Evolutionary conservation across 495 filamentous ascomycete genomes (phyloP), one percentile per base, ranked within the genome.

Genomic region (Aspergillus panamensis): DNA sequence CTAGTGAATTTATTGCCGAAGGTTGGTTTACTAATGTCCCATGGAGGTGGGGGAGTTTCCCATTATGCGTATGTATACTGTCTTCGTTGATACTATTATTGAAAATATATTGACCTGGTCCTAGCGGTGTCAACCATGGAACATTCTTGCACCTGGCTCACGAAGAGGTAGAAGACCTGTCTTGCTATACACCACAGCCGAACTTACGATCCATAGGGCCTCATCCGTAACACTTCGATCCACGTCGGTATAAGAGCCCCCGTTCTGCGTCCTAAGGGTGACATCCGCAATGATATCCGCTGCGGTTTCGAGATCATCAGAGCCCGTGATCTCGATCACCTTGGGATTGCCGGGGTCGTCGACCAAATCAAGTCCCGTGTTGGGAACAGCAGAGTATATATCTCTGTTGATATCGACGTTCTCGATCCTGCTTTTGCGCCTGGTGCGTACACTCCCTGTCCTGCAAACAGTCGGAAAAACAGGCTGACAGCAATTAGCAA

Each of bases 131-230:
- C 51, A 80, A 80, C 55, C 79, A 80, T 54, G 78, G 78, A 29
- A 82, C 79, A 1, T 82, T 82, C 57, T 65, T 82, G 2, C 78
- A 82, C 54, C 66, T 82, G 49, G 79, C 78, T 6, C 78, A 81
- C 50, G 79, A 81, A 66, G 79, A 82, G 62, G 62, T 65, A 59
- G 35, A n/a, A 21, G 4, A 10, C 16, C 33, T 3, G 2, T n/a
- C 9, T 13, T 25, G 5, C 25, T 25, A 25, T 25, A 39, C 19
- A 13, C 1, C 31, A 17, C 19, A 45, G 39, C 8, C n/a, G 51
- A 3, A 39, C 35, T 67, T 53, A 49, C 10, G 10, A 35, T 14
- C 9, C 25, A 8, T 45, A 67, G 65, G 78, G 75, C 19, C 67
- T 82, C 44, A 74, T 80, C 45, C 59, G 63, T 14, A 80, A 80